A percentile compares a stretch with the other conserved stretches of the same genome.
Evolutionary conservation across 2,329 filamentous ascomycete genomes (phyloP).

Genomic region (Blastomyces percursus): DNA sequence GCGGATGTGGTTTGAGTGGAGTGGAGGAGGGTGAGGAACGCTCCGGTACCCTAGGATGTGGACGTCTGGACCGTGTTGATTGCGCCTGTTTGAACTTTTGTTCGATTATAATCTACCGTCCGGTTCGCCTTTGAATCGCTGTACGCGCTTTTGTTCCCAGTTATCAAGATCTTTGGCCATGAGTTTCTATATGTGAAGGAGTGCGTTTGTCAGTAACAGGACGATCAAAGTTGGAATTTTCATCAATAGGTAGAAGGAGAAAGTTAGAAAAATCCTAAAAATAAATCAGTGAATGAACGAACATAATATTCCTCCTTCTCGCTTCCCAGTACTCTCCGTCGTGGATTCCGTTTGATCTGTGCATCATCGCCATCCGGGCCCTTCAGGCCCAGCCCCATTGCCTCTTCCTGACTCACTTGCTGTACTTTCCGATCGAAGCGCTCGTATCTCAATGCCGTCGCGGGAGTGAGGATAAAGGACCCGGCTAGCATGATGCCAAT

Average conservation of each 20-base stretch:
- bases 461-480: conserved; percentile 88
- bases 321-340: conserved; percentile 32
- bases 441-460: conserved; percentile 88
- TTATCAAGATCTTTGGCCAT: conserved; percentile 85
- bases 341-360: conserved; percentile 49
- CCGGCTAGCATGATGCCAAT: conserved; percentile 79
- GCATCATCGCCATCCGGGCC: conserved; percentile 59
- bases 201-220: conserved; percentile 12
- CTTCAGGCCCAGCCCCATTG: conserved; percentile 63
- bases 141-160: conserved; percentile 94
- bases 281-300: conserved; percentile 14
- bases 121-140: conserved; percentile 77
- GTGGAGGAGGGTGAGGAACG: neutral
- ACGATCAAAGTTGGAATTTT: neutral
- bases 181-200: conserved; percentile 46
- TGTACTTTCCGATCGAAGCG: conserved; percentile 81
- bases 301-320: conserved; percentile 41
- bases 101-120: conserved; percentile 62
- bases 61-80: neutral
- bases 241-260: neutral
- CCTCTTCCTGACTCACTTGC: conserved; percentile 75
- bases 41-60: neutral
- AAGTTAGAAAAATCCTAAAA: too few relatives aligned
- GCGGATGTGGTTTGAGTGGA: too few relatives aligned
- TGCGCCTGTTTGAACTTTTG: neutral